phyloP scores from a whole-genome alignment of 257 asterid species.

The Solanum chaucha region DNA sequence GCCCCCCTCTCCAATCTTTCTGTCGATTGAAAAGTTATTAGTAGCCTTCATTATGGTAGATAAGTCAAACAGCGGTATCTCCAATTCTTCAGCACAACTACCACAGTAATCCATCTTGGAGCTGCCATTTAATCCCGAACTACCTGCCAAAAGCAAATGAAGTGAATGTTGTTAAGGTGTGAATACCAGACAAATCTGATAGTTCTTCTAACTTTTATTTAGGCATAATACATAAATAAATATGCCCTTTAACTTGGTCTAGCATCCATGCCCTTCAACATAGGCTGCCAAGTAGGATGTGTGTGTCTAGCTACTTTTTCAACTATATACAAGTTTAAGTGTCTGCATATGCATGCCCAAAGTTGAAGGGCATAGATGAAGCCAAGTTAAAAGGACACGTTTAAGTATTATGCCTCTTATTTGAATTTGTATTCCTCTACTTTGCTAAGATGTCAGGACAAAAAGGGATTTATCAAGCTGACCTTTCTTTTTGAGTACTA shows the following conservation, averaged over 20 bases:
- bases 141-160: background rate
- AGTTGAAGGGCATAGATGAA: too few relatives aligned
- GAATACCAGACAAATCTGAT: too few relatives aligned
- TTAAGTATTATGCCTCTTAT: background rate
- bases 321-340: too few relatives aligned
- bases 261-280: too few relatives aligned
- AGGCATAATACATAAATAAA: too few relatives aligned
- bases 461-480: background rate
- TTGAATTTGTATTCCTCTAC: background rate
- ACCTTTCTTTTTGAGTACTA: background rate
- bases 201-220: background rate
- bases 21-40: slow-evolving; percentile 19
- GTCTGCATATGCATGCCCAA: rapidly evolving
- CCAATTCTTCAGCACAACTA: slow-evolving; percentile 9
- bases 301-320: too few relatives aligned
- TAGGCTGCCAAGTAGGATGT: too few relatives aligned
- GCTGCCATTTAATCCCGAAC: background rate
- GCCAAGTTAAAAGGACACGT: too few relatives aligned
- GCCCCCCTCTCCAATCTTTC: slow-evolving; percentile 53
- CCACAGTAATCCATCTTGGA: background rate
- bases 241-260: too few relatives aligned
- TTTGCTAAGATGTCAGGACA: background rate
- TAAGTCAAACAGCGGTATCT: slow-evolving; percentile 28
- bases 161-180: background rate
- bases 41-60: slow-evolving; percentile 22